Evolutionary conservation across 164 flowering plant genomes (phyloP).

Genomic region (Cinnamomum micranthum): DNA sequence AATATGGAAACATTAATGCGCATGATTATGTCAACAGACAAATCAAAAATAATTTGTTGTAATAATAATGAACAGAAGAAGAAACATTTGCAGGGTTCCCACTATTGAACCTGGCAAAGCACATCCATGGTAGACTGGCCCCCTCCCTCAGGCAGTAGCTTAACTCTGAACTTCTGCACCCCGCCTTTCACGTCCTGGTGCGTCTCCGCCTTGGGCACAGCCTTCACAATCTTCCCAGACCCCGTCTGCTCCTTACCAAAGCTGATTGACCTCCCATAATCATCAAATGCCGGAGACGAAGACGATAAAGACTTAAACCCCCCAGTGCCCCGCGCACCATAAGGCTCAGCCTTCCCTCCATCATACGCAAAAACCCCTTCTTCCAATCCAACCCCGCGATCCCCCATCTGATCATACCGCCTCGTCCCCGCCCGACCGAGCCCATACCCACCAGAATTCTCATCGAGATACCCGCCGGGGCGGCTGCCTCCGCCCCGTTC

Average conservation of each 20-base stretch:
- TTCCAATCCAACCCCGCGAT: conserved; percentile 22
- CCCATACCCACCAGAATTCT: conserved; percentile 14
- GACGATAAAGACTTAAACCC: conserved; percentile 51
- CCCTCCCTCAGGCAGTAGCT: conserved; percentile 76
- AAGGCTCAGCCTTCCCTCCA: conserved; percentile 75
- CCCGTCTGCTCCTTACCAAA: conserved; percentile 11
- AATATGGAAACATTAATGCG: neutral
- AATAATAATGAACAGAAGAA: neutral
- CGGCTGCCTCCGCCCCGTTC: conserved; percentile 19
- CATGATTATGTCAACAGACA: neutral
- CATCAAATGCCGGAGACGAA: conserved; percentile 68
- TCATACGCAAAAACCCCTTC: conserved; percentile 80
- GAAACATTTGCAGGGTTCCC: neutral
- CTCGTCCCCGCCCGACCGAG: conserved; percentile 14
- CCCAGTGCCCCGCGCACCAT: conserved; percentile 79
- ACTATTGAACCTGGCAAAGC: conserved; percentile 74
- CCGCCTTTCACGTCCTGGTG: conserved; percentile 75
- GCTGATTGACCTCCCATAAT: conserved; percentile 72
- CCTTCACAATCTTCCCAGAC: conserved; percentile 52
- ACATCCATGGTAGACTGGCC: conserved; percentile 89
- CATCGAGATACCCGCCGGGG: conserved; percentile 34
- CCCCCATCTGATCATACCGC: neutral
- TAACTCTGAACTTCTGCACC: conserved; percentile 89
- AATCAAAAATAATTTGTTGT: neutral
- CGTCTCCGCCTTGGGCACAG: conserved; percentile 77